Base-by-base conservation (phyloP, 768 basidiomycete species). In the Podaxis pistillaris region DNA sequence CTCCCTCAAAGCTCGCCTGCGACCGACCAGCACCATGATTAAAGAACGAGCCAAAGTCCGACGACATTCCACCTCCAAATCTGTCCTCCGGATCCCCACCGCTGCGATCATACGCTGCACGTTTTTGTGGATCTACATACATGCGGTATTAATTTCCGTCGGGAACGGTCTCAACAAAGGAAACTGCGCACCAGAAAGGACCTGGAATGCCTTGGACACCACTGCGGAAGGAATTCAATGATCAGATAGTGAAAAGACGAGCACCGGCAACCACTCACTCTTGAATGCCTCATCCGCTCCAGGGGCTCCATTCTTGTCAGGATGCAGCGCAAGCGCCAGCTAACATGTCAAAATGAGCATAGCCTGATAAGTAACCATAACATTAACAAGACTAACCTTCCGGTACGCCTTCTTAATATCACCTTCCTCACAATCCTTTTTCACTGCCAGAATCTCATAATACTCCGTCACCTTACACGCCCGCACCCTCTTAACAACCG, bases 211-310 rank as follows among this genome's bases (percentile, higher is more conserved):
- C 76, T 97, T 98, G 3, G 94, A 96, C 30, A 98, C 94, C 90
- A 96, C 96, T 98, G 70, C 11, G 60, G 51, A 63, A 46, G 53
- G 54, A 59, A 63, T 36, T 47, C 28, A 57, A 60, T 30, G 63
- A 60, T 63, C 24, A 62, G 64, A 53, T 26, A 63, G 26, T 59
- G 19, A 51, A 33, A 49, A 52, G 30, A 19, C 41, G 38, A 59
- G 46, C 38, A 28, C 63, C 50, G 58, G 38, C 19, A 44, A 46
- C 44, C 55, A 82, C 89, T 58, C 69, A 98, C 96, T 81, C 80
- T 98, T 98, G 79, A 98, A 98, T 2, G 96, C 96, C 72, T 98
- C 96, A 64, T 98, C 96, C 15, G 96, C 96, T 44, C 94, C 93
- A n/a, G 96, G 96, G 19, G 96, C 96, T 5, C 94, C 94, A 69